Base-by-base conservation (phyloP, 306 rosid species). In the Quercus ilex region DNA sequence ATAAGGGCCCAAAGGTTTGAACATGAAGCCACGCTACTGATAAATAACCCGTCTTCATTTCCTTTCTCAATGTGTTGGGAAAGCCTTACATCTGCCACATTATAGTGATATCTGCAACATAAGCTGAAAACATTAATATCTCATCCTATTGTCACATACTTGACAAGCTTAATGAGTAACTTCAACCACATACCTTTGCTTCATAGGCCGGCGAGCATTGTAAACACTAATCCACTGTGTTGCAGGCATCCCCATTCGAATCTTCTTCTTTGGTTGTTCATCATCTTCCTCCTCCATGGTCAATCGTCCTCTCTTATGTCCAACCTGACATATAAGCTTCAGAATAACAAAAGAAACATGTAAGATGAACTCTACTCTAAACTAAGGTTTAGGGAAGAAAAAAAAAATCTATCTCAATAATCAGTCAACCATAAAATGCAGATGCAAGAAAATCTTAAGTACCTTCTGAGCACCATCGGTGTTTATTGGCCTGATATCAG, bases 401-500 rank as follows among this genome's bases (percentile, higher is more conserved):
- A 65, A 51, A 35, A 15, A 4, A 31, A 8, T 10, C 52, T 46
- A 46, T 9, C 51, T 46, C 53, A 49, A 49, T 49, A 49, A 49
- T 49, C 53, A 49, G 17, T 49, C 15, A 12, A 49, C 53, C 53
- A 49, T 49, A 49, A 49, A 49, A 49, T 31, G 21, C n/a, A 43
- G n/a, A 43, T 38, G 78, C 55, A 60, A 52, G 35, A 68, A 68
- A 28, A 73, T 73, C n/a, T 65, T 55, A 76, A 73, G 71, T 90
- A 94, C 98, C 97, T 88, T 88, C 81, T 89, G 98, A 70, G 98
- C 97, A 59, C 98, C 98, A 13, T 94, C 98, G 28, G 97, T 93
- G 85, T 86, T 90, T 52, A 93, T 85, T 65, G 98, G 97, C 74
- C 97, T 90, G 64, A 88, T 86, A 78, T 86, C 93, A 46, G 97